Evolutionary conservation across 352 stramenopile species (phyloP).

Genomic region (Globisporangium heterothallicum): DNA sequence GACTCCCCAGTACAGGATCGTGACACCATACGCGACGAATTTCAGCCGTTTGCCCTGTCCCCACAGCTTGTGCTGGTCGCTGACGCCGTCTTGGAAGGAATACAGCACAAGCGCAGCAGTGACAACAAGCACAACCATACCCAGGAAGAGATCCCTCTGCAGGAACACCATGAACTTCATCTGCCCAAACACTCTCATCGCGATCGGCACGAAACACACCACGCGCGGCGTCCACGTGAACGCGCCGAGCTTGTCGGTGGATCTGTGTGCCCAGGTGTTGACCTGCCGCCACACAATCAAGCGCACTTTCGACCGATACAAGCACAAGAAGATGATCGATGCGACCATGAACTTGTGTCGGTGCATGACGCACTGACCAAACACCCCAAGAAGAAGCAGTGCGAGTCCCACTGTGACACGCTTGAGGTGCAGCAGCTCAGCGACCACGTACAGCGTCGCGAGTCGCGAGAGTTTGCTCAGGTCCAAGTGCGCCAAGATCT

Average conservation of each 20-base stretch:
- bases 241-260: conserved; percentile 57
- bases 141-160: conserved; percentile 41
- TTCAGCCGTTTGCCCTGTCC: conserved; percentile 64
- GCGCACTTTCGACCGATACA: conserved; percentile 56
- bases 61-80: conserved; percentile 38
- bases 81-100: conserved; percentile 20
- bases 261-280: conserved; percentile 47
- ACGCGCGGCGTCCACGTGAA: conserved; percentile 53
- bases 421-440: conserved; percentile 49
- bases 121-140: conserved; percentile 28
- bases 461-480: conserved; percentile 46
- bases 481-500: conserved; percentile 50
- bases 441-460: conserved; percentile 39
- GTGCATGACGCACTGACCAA: conserved; percentile 50
- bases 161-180: conserved; percentile 75
- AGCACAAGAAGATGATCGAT: conserved; percentile 59
- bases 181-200: conserved; percentile 67
- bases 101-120: conserved; percentile 30
- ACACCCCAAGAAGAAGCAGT: conserved; percentile 43
- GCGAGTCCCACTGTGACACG: conserved; percentile 37
- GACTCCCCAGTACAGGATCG: conserved; percentile 53
- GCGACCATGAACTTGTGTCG: conserved; percentile 71
- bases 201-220: conserved; percentile 42
- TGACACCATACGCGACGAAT: conserved; percentile 47
- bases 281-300: conserved; percentile 24